phyloP scores from a whole-genome alignment of 139 green algal species.

The Tetradesmus lagerheimii region DNA sequence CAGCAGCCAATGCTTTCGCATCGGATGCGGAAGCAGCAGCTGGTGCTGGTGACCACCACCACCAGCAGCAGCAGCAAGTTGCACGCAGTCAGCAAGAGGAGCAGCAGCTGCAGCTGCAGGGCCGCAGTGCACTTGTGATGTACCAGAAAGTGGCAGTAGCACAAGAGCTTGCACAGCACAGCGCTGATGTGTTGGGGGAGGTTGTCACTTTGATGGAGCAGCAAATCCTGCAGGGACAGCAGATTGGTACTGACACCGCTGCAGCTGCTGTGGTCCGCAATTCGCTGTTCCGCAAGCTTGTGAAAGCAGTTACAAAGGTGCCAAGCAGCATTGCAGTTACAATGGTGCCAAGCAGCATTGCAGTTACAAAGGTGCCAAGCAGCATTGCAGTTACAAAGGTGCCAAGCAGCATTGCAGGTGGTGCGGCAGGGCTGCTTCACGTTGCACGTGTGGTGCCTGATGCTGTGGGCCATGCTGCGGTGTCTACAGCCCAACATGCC shows the following conservation, averaged over 20 bases:
- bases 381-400: neutral
- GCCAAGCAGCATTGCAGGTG: neutral
- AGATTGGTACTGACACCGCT: neutral
- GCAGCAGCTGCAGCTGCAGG: conserved; percentile 33
- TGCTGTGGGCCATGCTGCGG: neutral
- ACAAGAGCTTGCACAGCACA: conserved; percentile 24
- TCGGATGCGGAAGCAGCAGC: neutral
- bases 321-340: neutral
- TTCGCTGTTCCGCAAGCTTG: conserved; percentile 3
- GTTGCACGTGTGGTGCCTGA: neutral
- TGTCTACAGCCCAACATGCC: neutral
- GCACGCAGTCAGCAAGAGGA: neutral
- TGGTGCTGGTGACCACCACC: neutral
- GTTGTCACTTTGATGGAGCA: conserved; percentile 51
- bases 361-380: neutral
- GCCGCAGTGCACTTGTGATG: neutral
- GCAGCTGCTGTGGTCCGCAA: neutral
- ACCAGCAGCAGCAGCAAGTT: neutral
- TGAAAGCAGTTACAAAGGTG: neutral
- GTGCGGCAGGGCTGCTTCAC: neutral
- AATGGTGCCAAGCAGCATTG: neutral
- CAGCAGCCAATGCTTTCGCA: neutral
- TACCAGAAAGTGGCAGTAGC: conserved; percentile 24
- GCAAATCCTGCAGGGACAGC: conserved; percentile 38
- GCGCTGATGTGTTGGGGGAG: neutral